These are phyloP conservation scores for Zygosaccharomyces pseudobailii DNA, from an alignment of 1,139 yeast species.

Conservation along the genomic window DNA sequence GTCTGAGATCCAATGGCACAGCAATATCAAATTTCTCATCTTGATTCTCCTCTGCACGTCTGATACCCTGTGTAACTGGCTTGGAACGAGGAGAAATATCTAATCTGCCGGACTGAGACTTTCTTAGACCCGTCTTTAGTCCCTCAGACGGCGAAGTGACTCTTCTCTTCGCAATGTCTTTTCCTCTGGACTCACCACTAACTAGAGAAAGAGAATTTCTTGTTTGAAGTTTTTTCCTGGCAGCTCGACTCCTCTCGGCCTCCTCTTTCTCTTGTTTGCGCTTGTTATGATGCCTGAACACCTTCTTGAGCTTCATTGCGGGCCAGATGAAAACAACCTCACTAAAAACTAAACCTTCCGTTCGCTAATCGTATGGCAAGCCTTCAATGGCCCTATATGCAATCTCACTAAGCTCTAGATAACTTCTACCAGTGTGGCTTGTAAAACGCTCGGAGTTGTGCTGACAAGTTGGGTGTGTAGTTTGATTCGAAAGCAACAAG, in stretches of 20 bases:
- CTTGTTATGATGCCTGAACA: conserved; percentile 5
- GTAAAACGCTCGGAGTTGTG: not conserved
- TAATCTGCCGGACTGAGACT: not conserved
- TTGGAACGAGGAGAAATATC: not conserved
- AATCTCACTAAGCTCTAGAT: not conserved
- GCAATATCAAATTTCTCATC: not conserved
- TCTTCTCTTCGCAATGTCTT: conserved; percentile 21
- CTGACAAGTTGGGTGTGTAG: not conserved
- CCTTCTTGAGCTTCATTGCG: not conserved
- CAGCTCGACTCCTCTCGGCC: conserved; percentile 5
- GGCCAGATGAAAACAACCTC: not conserved
- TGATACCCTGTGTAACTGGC: not conserved
- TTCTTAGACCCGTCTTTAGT: not conserved
- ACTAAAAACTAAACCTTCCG: not conserved
- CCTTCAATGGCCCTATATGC: not conserved
- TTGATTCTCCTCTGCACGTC: not conserved
- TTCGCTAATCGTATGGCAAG: not conserved
- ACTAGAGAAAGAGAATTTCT: conserved; percentile 2
- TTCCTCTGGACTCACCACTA: conserved; percentile 6
- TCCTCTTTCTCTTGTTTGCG: conserved; percentile 3
- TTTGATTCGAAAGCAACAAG: not conserved
- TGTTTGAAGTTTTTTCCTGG: not conserved
- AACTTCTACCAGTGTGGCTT: not conserved
- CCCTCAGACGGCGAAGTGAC: conserved; percentile 2
- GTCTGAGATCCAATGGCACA: conserved; percentile 1